These are phyloP conservation scores for Monascus ruber DNA, from an alignment of 2,329 filamentous ascomycete species.

Conservation along the genomic window DNA sequence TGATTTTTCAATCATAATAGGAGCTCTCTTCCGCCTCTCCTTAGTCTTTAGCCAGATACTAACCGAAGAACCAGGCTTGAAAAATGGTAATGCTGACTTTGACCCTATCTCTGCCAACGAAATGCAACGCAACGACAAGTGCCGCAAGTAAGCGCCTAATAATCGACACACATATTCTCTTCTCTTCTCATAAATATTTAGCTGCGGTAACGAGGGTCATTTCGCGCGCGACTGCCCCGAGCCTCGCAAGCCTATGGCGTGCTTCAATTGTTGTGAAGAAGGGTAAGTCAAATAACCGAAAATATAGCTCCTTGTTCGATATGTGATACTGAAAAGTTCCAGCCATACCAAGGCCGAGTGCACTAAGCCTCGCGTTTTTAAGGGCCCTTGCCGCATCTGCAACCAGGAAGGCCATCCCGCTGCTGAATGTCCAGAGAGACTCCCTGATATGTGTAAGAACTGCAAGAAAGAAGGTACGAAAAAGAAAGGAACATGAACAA, in stretches of 20 bases:
- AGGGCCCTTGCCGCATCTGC: slow-evolving; percentile 36
- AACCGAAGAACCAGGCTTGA: background rate
- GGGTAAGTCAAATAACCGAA: slow-evolving; percentile 16
- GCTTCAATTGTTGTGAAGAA: slow-evolving; percentile 37
- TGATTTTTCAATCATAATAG: background rate
- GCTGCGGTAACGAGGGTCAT: slow-evolving; percentile 26
- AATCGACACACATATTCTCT: background rate
- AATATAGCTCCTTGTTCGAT: too few relatives aligned
- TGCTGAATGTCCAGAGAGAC: slow-evolving; percentile 33
- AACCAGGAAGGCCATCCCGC: slow-evolving; percentile 36
- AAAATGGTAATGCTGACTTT: slow-evolving; percentile 2
- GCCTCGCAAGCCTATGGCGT: slow-evolving; percentile 27
- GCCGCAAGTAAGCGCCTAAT: slow-evolving; percentile 24
- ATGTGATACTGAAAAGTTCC: background rate
- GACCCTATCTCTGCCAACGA: slow-evolving; percentile 1
- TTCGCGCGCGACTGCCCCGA: slow-evolving; percentile 35
- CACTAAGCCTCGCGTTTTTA: slow-evolving; percentile 36
- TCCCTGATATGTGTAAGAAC: slow-evolving; percentile 35
- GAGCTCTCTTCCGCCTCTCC: background rate
- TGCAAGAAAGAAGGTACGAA: slow-evolving; percentile 34
- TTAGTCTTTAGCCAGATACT: slow-evolving; percentile 4
- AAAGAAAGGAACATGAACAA: slow-evolving; percentile 1
- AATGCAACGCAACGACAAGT: slow-evolving; percentile 11
- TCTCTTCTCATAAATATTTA: slow-evolving; percentile 7
- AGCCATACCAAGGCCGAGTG: slow-evolving; percentile 22